These are phyloP conservation scores for Elaeagnus macrophylla DNA, from an alignment of 306 rosid species.

Conservation along the genomic window DNA sequence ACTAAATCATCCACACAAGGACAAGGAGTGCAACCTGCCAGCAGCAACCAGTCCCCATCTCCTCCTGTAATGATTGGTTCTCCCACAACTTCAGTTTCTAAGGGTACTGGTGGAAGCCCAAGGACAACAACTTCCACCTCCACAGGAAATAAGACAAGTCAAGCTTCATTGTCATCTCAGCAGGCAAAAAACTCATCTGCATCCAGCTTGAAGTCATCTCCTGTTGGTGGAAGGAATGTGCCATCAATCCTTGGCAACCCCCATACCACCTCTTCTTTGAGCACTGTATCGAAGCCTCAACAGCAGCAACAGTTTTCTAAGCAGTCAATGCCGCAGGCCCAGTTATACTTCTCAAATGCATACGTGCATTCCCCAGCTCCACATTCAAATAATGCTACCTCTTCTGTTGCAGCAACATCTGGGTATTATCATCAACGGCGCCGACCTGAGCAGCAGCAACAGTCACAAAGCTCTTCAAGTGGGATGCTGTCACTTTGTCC, in stretches of 20 bases:
- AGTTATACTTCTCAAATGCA: conserved; percentile 40
- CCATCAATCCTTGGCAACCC: conserved; percentile 63
- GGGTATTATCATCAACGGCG: conserved; percentile 52
- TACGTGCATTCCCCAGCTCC: conserved; percentile 45
- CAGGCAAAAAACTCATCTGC: conserved; percentile 52
- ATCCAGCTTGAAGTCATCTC: conserved; percentile 68
- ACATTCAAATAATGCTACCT: conserved; percentile 43
- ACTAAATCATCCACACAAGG: conserved; percentile 47
- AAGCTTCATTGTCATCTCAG: conserved; percentile 55
- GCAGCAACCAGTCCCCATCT: conserved; percentile 63
- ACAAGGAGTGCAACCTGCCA: conserved; percentile 51
- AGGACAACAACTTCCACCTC: conserved; percentile 56
- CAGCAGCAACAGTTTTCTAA: conserved; percentile 38
- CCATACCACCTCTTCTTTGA: conserved; percentile 45
- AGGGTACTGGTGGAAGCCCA: conserved; percentile 86
- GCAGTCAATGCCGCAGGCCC: conserved; percentile 59
- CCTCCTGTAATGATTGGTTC: conserved; percentile 73
- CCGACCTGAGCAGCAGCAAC: conserved; percentile 60
- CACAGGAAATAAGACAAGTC: conserved; percentile 54
- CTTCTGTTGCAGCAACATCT: conserved; percentile 40
- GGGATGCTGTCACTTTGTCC: conserved; percentile 50
- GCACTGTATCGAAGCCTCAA: conserved; percentile 38
- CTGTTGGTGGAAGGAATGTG: conserved; percentile 65
- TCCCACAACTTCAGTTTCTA: conserved; percentile 75
- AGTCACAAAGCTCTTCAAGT: conserved; percentile 41